Conservation (phyloP, 768 basidiomycete species). For the Myochromella boudieri region DNA sequence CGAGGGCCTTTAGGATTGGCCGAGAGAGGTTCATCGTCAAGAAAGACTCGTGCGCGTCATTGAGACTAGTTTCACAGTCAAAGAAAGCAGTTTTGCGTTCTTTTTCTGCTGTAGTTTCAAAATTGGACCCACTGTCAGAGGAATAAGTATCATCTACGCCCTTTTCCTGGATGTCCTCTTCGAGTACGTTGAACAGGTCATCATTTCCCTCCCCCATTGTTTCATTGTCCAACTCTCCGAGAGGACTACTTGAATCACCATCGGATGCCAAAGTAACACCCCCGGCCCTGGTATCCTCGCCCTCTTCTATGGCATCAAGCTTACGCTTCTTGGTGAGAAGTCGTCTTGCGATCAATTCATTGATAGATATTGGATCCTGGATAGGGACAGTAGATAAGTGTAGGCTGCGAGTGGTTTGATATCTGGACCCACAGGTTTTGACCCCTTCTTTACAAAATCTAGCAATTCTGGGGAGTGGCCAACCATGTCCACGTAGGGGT, state of each 20-base stretch:
- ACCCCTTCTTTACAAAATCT: conserved; percentile 62
- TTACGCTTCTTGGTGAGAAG: conserved; percentile 66
- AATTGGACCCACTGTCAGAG: conserved; percentile 38
- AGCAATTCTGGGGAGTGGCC: conserved; percentile 37
- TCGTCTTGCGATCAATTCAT: conserved; percentile 86
- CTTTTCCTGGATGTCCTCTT: conserved; percentile 34
- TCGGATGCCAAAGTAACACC: conserved; percentile 36
- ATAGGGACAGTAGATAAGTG: conserved; percentile 10
- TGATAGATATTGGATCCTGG: conserved; percentile 80
- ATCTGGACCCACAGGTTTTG: conserved; percentile 52
- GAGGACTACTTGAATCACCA: conserved; percentile 28
- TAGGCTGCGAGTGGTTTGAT: not conserved
- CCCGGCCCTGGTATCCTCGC: conserved; percentile 31
- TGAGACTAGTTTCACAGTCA: conserved; percentile 51
- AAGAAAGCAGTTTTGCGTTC: conserved; percentile 91
- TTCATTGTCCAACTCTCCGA: conserved; percentile 28
- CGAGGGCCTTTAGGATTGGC: conserved; percentile 87
- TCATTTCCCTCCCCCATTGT: conserved; percentile 32
- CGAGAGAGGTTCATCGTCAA: conserved; percentile 94
- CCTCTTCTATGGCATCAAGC: conserved; percentile 39
- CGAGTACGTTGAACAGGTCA: conserved; percentile 25
- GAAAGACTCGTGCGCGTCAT: conserved; percentile 74
- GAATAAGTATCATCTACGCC: conserved; percentile 26
- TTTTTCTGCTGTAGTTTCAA: conserved; percentile 63
- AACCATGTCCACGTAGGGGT: conserved; percentile 61